Percentiles rank a stretch among this genome's conserved stretches.
phyloP scores from a whole-genome alignment of 257 asterid genomes.

The Lycium barbarum region DNA sequence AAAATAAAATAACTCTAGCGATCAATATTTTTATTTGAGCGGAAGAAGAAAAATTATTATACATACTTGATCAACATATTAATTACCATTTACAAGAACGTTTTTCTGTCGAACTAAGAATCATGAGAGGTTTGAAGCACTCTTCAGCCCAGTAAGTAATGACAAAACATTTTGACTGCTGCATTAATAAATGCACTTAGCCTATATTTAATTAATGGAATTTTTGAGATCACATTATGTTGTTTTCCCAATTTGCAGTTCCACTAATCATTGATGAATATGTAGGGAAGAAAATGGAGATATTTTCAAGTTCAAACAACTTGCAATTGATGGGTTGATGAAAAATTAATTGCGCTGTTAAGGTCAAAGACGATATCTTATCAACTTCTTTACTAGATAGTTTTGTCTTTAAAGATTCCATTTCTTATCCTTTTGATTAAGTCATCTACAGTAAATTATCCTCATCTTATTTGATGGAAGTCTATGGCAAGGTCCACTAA shows the following conservation, averaged over 20 bases:
- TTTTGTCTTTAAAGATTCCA: too few species aligned
- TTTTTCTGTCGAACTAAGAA: not conserved
- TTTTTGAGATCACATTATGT: not conserved
- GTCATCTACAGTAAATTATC: too few species aligned
- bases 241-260: not conserved
- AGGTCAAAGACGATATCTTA: too few species aligned
- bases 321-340: not conserved
- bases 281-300: not conserved
- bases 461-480: not conserved
- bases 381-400: too few species aligned
- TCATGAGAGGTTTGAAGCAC: not conserved
- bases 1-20: too few species aligned
- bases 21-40: too few species aligned
- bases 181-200: not conserved
- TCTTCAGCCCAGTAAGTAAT: too few species aligned
- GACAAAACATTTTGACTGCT: not conserved
- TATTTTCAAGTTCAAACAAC: not conserved
- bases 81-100: too few species aligned
- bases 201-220: not conserved
- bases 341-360: too few species aligned
- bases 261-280: not conserved
- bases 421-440: too few species aligned
- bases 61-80: too few species aligned
- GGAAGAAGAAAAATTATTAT: too few species aligned
- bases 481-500: not conserved